A percentile compares a stretch with the other conserved stretches of the same genome.
Evolutionary conservation across 2,329 filamentous ascomycete genomes (phyloP).

Genomic region (Phialophora tarda): DNA sequence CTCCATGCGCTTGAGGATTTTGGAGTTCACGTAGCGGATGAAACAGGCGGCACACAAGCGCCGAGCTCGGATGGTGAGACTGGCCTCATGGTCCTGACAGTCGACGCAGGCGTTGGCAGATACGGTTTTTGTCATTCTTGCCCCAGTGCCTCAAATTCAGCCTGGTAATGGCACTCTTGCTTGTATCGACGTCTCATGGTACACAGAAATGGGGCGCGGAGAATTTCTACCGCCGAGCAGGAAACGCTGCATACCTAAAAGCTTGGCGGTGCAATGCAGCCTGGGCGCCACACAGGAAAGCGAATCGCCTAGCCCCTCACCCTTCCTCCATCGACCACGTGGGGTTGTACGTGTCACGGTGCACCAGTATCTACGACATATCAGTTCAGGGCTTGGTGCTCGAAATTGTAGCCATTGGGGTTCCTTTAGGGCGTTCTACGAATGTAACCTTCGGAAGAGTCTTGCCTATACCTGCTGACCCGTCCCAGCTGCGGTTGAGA

Average conservation of each 20-base stretch:
- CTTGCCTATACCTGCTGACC: background rate
- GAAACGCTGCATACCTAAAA: background rate
- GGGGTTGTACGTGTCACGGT: background rate
- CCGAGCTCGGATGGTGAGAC: slow-evolving; percentile 63
- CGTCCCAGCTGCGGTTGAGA: background rate
- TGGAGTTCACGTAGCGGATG: slow-evolving; percentile 74
- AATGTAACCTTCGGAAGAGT: background rate
- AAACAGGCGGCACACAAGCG: slow-evolving; percentile 74
- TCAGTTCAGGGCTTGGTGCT: background rate
- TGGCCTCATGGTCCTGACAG: slow-evolving; percentile 59
- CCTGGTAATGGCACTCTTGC: background rate
- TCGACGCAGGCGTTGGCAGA: slow-evolving; percentile 56
- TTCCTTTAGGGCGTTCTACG: background rate
- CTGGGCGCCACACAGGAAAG: too few relatives aligned
- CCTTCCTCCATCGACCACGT: background rate
- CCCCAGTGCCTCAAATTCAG: background rate
- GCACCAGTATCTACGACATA: background rate
- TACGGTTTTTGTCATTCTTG: background rate
- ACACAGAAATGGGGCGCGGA: background rate
- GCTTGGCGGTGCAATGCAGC: too few relatives aligned
- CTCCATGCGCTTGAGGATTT: slow-evolving; percentile 79
- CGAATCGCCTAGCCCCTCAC: background rate
- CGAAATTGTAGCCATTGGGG: background rate
- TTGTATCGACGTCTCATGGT: background rate
- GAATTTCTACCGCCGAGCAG: background rate